Evolutionary conservation across 2,329 filamentous ascomycete species (phyloP).

Genomic region (Phialophora chinensis): DNA sequence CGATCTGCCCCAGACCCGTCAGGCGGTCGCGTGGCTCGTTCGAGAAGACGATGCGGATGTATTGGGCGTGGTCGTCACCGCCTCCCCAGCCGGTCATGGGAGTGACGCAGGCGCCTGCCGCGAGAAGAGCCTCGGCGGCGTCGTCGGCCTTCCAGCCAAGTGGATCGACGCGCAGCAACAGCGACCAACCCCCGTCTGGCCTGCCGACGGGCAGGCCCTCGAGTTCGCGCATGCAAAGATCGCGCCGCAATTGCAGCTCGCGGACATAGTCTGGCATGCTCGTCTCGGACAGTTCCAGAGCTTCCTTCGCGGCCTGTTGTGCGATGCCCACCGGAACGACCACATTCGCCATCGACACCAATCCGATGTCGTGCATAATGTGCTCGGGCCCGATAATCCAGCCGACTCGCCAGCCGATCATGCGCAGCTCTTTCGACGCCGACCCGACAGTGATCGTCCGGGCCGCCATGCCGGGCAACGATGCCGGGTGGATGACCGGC

Average conservation of each 20-base stretch:
- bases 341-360: slow-evolving; percentile 31
- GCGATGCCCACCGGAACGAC: slow-evolving; percentile 31
- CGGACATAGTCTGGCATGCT: slow-evolving; percentile 18
- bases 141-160: slow-evolving; percentile 14
- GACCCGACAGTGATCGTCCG: slow-evolving; percentile 26
- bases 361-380: slow-evolving; percentile 21
- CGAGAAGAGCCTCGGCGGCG: slow-evolving; percentile 22
- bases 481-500: slow-evolving; percentile 19
- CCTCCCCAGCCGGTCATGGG: slow-evolving; percentile 27
- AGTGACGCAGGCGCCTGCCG: slow-evolving; percentile 23
- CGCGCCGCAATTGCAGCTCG: slow-evolving; percentile 25
- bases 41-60: slow-evolving; percentile 29
- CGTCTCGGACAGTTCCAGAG: slow-evolving; percentile 17
- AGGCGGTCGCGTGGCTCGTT: slow-evolving; percentile 27
- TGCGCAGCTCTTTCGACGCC: slow-evolving; percentile 28
- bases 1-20: slow-evolving; percentile 20
- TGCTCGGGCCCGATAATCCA: slow-evolving; percentile 29
- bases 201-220: slow-evolving; percentile 21
- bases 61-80: slow-evolving; percentile 14
- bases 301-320: slow-evolving; percentile 17
- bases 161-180: slow-evolving; percentile 21
- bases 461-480: slow-evolving; percentile 25
- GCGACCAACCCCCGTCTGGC: slow-evolving; percentile 23
- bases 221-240: slow-evolving; percentile 24
- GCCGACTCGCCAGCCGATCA: slow-evolving; percentile 31